Evolutionary conservation across 192 early-diverging fungal species (phyloP), one percentile per base, ranked within the genome.

Genomic region (Coemansia sp.): DNA sequence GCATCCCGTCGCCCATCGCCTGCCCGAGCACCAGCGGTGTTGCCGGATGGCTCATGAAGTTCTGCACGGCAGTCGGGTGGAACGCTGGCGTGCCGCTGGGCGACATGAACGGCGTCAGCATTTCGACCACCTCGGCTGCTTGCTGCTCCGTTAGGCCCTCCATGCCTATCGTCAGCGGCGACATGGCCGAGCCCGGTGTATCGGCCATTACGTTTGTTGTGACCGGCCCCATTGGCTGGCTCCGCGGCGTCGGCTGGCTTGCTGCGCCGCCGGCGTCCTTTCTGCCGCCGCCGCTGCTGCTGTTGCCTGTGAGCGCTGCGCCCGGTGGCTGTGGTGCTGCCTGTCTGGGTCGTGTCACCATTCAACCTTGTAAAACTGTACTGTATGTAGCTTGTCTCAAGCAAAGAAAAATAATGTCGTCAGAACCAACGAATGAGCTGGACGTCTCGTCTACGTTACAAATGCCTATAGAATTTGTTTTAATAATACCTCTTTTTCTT

Each of bases 21-120:
- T 62, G 53, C 9, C 27, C 44, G 33, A 57, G 43, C 13, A 27
- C 56, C 27, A 57, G 55, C 33, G 55, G 55, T 4, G 55, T 57
- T 2, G 56, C 45, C 33, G 56, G 56, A 19, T 58, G 56, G 45
- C 45, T 58, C 9, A 38, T 8, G 13, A 48, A 48, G 14, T 9
- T 9, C 23, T 27, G 43, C 12, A 14, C 14, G 23, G 43, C 43
- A 33, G 43, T 30, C 27, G 14, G 18, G 13, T 25, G 42, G 33
- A 63, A 49, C 21, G 53, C 27, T 1, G 72, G 66, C 7, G 66
- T 75, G 17, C 53, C 25, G 1, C 55, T 43, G 9, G 73, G 73
- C 46, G 73, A 76, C 46, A 76, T 46, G 25, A 76, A 69, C 44
- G 73, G 73, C 18, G 73, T 76, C 39, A 76, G 53, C 17, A 76